A percentile compares a stretch with the other conserved stretches of the same genome.
Conservation (phyloP, 139 green algal genomes). For the Eudorina sp. region DNA sequence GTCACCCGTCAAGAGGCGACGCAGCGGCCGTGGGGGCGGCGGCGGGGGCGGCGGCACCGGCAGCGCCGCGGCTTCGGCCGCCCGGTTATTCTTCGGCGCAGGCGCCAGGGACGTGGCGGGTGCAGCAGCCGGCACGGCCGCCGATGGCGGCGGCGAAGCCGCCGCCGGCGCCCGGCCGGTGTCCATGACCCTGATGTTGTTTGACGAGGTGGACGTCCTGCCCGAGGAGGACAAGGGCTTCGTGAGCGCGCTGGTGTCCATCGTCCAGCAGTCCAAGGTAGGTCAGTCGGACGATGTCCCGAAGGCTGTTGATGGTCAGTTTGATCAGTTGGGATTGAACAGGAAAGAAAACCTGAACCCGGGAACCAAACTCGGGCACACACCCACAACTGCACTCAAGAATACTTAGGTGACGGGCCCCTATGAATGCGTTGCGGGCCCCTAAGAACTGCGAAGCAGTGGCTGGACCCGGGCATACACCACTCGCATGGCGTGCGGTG, state of each 20-base stretch:
- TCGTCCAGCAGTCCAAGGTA: conserved; percentile 63
- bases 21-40: background rate
- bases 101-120: background rate
- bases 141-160: background rate
- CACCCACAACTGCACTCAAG: too few relatives aligned
- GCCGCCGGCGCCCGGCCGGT: background rate
- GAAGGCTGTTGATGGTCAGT: too few relatives aligned
- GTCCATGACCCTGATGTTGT: conserved; percentile 62
- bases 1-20: background rate
- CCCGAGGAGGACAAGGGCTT: conserved; percentile 65
- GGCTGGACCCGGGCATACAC: too few relatives aligned
- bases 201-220: conserved; percentile 67
- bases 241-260: conserved; percentile 27
- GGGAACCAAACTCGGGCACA: too few relatives aligned
- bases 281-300: too few relatives aligned
- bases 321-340: too few relatives aligned
- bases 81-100: background rate
- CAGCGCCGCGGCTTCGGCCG: background rate
- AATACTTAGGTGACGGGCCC: too few relatives aligned
- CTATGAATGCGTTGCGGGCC: too few relatives aligned
- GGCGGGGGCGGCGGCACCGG: background rate
- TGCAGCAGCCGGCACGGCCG: background rate
- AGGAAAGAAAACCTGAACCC: too few relatives aligned
- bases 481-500: too few relatives aligned
- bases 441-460: too few relatives aligned